These are phyloP conservation scores for Dictyostelium brefeldianum DNA, from an alignment of 78 protist species.

Conservation along the genomic window DNA sequence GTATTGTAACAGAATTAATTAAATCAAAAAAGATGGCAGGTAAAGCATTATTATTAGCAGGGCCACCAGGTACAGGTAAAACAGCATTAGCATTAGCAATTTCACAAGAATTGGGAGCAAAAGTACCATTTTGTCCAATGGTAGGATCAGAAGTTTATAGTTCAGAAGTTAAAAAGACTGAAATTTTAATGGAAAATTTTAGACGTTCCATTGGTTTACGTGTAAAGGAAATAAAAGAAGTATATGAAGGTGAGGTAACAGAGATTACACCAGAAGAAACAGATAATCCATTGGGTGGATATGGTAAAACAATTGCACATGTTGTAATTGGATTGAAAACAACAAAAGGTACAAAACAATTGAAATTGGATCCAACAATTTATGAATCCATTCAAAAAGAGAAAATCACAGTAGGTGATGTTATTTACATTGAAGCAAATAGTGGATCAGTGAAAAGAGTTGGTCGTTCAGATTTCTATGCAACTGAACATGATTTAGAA, in stretches of 20 bases:
- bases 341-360: slow-evolving; percentile 95
- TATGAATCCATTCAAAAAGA: slow-evolving; percentile 99
- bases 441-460: slow-evolving; percentile 98
- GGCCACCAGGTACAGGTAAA: slow-evolving; percentile 99
- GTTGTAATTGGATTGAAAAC: slow-evolving; percentile 95
- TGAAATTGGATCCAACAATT: slow-evolving; percentile 98
- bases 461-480: slow-evolving; percentile 98
- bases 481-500: slow-evolving; percentile 98
- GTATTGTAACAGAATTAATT: slow-evolving; percentile 98
- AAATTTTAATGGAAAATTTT: slow-evolving; percentile 98
- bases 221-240: slow-evolving; percentile 99
- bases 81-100: slow-evolving; percentile 99
- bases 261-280: slow-evolving; percentile 99
- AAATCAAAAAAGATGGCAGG: slow-evolving; percentile 99
- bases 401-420: slow-evolving; percentile 97
- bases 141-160: slow-evolving; percentile 99
- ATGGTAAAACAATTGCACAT: slow-evolving; percentile 97
- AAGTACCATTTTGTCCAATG: slow-evolving; percentile 99
- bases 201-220: slow-evolving; percentile 99
- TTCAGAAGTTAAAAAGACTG: slow-evolving; percentile 98
- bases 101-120: slow-evolving; percentile 98
- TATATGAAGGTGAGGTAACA: slow-evolving; percentile 99
- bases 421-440: slow-evolving; percentile 98
- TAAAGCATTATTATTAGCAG: slow-evolving; percentile 98
- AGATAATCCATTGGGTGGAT: slow-evolving; percentile 97